Conservation (phyloP, 495 filamentous ascomycete species). For the Aspergillus coremiiformis region DNA sequence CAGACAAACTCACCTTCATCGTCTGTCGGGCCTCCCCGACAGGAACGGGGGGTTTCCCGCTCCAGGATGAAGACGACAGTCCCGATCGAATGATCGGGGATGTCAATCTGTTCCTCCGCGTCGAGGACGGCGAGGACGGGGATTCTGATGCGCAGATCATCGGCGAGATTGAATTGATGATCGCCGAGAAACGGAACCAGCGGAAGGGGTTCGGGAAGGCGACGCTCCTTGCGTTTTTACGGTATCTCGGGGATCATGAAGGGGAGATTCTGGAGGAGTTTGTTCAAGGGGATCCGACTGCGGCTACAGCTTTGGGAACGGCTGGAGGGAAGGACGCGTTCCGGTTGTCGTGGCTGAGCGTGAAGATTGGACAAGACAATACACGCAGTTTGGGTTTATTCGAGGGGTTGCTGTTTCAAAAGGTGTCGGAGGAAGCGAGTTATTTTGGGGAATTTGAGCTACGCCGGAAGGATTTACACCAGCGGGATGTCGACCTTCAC, state of each 20-base stretch:
- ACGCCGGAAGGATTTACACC: slow-evolving; percentile 29
- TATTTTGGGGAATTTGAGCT: slow-evolving; percentile 65
- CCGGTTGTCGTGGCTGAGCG: slow-evolving; percentile 40
- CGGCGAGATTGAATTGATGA: slow-evolving; percentile 87
- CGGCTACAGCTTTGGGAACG: slow-evolving; percentile 10
- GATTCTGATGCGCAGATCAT: slow-evolving; percentile 35
- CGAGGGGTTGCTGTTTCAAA: slow-evolving; percentile 50
- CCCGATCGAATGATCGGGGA: slow-evolving; percentile 68
- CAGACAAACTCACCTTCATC: slow-evolving; percentile 48
- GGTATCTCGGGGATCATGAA: slow-evolving; percentile 49
- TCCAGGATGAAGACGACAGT: slow-evolving; percentile 41
- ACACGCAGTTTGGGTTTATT: slow-evolving; percentile 51
- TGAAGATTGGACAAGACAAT: slow-evolving; percentile 55
- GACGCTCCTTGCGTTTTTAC: slow-evolving; percentile 58
- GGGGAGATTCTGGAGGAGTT: slow-evolving; percentile 55
- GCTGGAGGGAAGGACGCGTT: background rate
- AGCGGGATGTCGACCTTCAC: slow-evolving; percentile 15
- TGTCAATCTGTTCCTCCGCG: slow-evolving; percentile 73
- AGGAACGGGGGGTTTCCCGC: background rate
- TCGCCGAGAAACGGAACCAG: slow-evolving; percentile 53
- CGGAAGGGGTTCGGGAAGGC: slow-evolving; percentile 59
- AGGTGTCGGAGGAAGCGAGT: slow-evolving; percentile 41
- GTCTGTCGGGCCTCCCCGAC: slow-evolving; percentile 24
- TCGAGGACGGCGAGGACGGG: slow-evolving; percentile 35
- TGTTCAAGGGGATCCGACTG: slow-evolving; percentile 15